phyloP scores from a whole-genome alignment of 768 basidiomycete genomes.

The Auriculariales sp. region DNA sequence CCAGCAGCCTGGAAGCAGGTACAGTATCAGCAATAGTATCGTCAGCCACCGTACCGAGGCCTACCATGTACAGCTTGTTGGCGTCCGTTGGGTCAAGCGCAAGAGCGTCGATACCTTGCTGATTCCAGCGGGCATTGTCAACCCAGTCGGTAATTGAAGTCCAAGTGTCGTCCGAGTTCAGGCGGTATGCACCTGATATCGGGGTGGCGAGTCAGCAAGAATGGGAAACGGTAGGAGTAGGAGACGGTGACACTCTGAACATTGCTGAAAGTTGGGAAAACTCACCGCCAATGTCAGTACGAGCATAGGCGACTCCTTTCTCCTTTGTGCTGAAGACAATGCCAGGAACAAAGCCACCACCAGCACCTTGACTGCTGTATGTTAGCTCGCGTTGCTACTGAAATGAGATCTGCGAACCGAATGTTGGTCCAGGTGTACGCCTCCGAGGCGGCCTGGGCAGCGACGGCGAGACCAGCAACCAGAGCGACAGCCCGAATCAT shows the following conservation, averaged over 20 bases:
- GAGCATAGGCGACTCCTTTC: slow-evolving; percentile 49
- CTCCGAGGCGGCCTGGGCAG: too few relatives aligned
- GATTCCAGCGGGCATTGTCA: slow-evolving; percentile 28
- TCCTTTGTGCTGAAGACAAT: slow-evolving; percentile 48
- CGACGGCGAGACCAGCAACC: too few relatives aligned
- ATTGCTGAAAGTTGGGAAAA: too few relatives aligned
- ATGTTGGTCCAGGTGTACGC: too few relatives aligned
- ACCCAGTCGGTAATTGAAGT: slow-evolving; percentile 45
- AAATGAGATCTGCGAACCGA: too few relatives aligned
- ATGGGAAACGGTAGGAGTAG: background rate
- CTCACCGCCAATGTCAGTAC: slow-evolving; percentile 55
- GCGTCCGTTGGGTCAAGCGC: slow-evolving; percentile 38
- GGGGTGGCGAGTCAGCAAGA: background rate
- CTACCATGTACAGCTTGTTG: slow-evolving; percentile 32
- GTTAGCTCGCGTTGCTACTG: slow-evolving; percentile 15
- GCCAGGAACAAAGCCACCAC: slow-evolving; percentile 29
- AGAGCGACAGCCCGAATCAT: too few relatives aligned
- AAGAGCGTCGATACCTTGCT: slow-evolving; percentile 47
- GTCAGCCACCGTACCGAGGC: too few relatives aligned
- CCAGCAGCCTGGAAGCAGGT: slow-evolving; percentile 29
- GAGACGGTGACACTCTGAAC: too few relatives aligned
- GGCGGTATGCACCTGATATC: slow-evolving; percentile 34
- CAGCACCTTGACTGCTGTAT: background rate
- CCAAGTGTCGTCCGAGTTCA: slow-evolving; percentile 48
- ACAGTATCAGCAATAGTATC: too few relatives aligned